Percentiles rank a stretch among this genome's conserved stretches.
These are phyloP conservation scores for Aegilops longissima DNA, from an alignment of 176 grass and related monocot genomes.

Conservation along the genomic window DNA sequence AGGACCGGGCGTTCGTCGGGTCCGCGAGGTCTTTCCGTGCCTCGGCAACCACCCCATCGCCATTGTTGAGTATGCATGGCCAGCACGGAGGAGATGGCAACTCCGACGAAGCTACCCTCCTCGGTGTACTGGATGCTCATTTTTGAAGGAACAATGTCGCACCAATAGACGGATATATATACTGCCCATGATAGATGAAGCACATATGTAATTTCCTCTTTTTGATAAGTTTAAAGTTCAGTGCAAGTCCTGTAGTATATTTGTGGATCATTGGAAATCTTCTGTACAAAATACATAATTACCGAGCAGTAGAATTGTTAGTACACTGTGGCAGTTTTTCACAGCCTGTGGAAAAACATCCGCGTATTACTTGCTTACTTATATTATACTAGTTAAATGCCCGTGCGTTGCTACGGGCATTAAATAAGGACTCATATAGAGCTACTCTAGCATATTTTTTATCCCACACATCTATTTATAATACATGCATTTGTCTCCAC, in stretches of 20 bases:
- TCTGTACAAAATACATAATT: constrained; percentile 46
- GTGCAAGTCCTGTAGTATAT: constrained; percentile 21
- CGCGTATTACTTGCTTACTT: neutral
- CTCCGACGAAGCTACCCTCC: constrained; percentile 58
- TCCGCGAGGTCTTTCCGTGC: constrained; percentile 74
- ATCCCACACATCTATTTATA: too few relatives aligned
- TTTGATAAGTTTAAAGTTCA: neutral
- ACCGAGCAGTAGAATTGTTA: neutral
- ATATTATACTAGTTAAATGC: neutral
- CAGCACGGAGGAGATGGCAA: constrained; percentile 17
- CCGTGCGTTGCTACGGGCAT: too few relatives aligned
- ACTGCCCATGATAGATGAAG: constrained; percentile 15
- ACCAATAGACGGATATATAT: neutral
- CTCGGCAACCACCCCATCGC: constrained; percentile 36
- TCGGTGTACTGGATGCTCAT: neutral
- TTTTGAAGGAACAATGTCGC: neutral
- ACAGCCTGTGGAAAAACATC: neutral
- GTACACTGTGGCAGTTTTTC: neutral
- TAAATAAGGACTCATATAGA: too few relatives aligned
- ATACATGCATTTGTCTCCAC: too few relatives aligned
- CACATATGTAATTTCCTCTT: constrained; percentile 25
- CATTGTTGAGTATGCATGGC: constrained; percentile 37
- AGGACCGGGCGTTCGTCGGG: constrained; percentile 66
- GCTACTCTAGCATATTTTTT: too few relatives aligned
- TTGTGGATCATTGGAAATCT: constrained; percentile 22